These are phyloP conservation scores for Neltuma alba DNA, from an alignment of 306 rosid genomes.

Conservation along the genomic window DNA sequence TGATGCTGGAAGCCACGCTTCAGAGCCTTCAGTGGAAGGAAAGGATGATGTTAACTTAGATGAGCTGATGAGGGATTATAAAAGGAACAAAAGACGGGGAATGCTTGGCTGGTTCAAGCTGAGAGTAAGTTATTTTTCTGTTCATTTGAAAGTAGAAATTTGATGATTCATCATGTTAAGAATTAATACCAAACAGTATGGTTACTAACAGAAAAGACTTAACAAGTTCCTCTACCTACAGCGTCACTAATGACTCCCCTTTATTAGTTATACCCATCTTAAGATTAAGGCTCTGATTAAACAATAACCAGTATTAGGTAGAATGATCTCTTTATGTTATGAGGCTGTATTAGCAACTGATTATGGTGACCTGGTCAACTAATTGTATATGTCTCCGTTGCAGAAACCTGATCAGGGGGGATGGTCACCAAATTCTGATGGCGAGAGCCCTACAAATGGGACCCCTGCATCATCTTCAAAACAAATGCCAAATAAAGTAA, in stretches of 20 bases:
- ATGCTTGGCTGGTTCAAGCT: constrained; percentile 89
- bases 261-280: neutral
- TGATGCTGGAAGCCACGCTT: constrained; percentile 60
- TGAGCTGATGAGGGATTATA: constrained; percentile 74
- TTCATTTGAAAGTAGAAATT: constrained; percentile 28
- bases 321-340: constrained; percentile 6
- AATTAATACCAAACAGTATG: neutral
- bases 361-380: constrained; percentile 13
- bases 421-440: constrained; percentile 56
- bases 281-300: neutral
- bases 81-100: constrained; percentile 69
- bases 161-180: constrained; percentile 8
- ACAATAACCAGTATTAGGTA: neutral
- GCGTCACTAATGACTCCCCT: neutral
- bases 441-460: constrained; percentile 62
- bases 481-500: constrained; percentile 49
- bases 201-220: neutral
- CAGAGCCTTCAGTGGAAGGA: constrained; percentile 68
- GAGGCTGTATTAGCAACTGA: constrained; percentile 22
- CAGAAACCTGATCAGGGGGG: constrained; percentile 81
- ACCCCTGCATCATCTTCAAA: constrained; percentile 69
- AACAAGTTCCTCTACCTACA: neutral
- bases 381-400: constrained; percentile 31
- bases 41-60: constrained; percentile 65
- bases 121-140: constrained; percentile 51